These are phyloP conservation scores for Trichoderma breve DNA, from an alignment of 2,329 filamentous ascomycete species.

Conservation along the genomic window DNA sequence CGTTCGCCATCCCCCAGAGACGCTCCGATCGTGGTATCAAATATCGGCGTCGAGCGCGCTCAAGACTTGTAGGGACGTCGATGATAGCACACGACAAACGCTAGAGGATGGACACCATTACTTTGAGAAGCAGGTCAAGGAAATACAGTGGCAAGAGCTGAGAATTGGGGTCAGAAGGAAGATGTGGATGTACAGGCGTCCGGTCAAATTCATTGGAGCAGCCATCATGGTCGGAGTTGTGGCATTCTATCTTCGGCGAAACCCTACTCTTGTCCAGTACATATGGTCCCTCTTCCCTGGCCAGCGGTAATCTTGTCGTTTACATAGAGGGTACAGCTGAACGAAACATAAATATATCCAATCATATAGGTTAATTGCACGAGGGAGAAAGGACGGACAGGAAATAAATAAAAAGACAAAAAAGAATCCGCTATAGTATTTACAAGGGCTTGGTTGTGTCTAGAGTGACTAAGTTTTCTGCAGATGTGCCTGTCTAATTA, in stretches of 20 bases:
- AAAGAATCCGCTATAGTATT: neutral
- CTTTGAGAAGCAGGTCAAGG: slow-evolving; percentile 68
- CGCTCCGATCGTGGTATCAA: slow-evolving; percentile 65
- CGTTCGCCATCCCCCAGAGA: slow-evolving; percentile 66
- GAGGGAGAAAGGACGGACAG: neutral
- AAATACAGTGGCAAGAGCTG: slow-evolving; percentile 66
- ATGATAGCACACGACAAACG: slow-evolving; percentile 52
- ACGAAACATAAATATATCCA: neutral
- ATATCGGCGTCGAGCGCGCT: slow-evolving; percentile 78
- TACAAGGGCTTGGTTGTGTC: neutral
- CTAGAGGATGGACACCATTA: slow-evolving; percentile 64
- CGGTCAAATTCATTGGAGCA: slow-evolving; percentile 59
- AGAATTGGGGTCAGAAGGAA: slow-evolving; percentile 32
- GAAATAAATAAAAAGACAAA: neutral
- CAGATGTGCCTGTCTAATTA: slow-evolving; percentile 14
- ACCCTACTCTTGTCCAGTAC: slow-evolving; percentile 33
- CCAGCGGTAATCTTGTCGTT: neutral
- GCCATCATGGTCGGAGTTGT: slow-evolving; percentile 66
- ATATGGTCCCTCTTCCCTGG: slow-evolving; percentile 30
- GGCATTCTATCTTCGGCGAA: slow-evolving; percentile 64
- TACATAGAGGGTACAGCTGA: neutral
- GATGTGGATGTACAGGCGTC: slow-evolving; percentile 64
- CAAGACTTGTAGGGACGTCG: slow-evolving; percentile 68
- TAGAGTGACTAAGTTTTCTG: neutral
- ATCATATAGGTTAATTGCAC: neutral